Base-by-base conservation (phyloP, 1,284 basidiomycete genomes). In the Tilletiaria anomala region DNA sequence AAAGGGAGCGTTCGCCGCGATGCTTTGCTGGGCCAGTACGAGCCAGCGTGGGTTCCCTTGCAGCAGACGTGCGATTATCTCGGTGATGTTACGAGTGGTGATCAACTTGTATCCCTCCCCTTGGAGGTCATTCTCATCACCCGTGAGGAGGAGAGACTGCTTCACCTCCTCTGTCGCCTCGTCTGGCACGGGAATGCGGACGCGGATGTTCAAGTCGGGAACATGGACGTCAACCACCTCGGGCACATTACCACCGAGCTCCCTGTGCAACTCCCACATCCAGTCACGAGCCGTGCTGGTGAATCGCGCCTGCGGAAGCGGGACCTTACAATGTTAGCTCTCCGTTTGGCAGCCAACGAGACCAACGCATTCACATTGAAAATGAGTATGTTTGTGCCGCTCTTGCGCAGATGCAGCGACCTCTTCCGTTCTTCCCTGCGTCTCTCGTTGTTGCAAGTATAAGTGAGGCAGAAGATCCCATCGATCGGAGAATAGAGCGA, bases 401-500 rank as follows among this genome's bases (percentile, higher is more conserved):
- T 54, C 21, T 51, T 47, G 35, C 56, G 57, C 20, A 62, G 52
- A 47, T 72, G 72, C 40, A 79, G 72, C 24, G 36, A 1, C 36
- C 36, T 17, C 29, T 37, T 24, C 36, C 36, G 23, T 6, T 12
- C 23, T 26, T 24, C 15, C 12, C 36, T 18, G 3, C 36, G 36
- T 15, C 54, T 51, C 3, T 48, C 50, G 35, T 54, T 48, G 29
- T n/a, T n/a, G n/a, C n/a, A n/a, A n/a, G n/a, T n/a, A n/a, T 48
- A 83, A 2, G 76, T 75, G 21, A 88, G 62, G 54, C 78, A 83
- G 58, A 86, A 85, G 1, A 82, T 78, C 40, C 82, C 68, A 56
- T 88, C 84, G 32, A 79, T 74, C 47, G 82, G 80, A 10, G 83
- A 87, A 61, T 82, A 88, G 14, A 87, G 59, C 2, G 80, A 84